phyloP scores from a whole-genome alignment of 177 flowering plant genomes.

The Vitis hybrid region DNA sequence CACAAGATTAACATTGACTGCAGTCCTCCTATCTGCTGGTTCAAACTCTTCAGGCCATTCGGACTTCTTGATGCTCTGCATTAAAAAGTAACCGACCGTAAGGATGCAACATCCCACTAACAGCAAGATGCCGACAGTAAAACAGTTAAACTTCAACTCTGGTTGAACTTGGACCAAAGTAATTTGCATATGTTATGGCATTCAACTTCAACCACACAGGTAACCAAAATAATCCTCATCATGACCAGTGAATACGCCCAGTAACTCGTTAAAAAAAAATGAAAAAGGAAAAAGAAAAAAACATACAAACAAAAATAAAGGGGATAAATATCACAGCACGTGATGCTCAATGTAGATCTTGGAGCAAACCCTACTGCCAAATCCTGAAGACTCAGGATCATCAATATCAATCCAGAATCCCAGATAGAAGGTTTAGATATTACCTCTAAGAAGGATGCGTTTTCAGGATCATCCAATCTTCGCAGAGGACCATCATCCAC shows the following conservation, averaged over 20 bases:
- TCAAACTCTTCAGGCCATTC: constrained; percentile 92
- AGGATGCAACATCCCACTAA: neutral
- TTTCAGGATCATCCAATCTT: constrained; percentile 87
- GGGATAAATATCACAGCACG: too few relatives aligned
- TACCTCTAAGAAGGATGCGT: constrained; percentile 91
- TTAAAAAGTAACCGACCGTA: constrained; percentile 5
- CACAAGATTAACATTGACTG: constrained; percentile 68
- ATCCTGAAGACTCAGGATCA: neutral
- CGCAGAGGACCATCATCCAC: constrained; percentile 88
- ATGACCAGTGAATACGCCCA: too few relatives aligned
- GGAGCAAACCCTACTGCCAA: neutral
- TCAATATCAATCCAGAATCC: neutral
- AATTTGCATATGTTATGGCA: too few relatives aligned
- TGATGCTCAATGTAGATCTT: neutral
- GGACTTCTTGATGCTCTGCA: constrained; percentile 87
- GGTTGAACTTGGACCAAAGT: neutral
- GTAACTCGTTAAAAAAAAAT: too few relatives aligned
- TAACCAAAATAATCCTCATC: too few relatives aligned
- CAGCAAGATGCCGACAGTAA: neutral
- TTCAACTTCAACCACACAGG: too few relatives aligned
- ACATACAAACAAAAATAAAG: too few relatives aligned
- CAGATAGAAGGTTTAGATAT: neutral
- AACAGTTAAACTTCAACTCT: neutral
- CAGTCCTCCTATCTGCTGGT: constrained; percentile 63
- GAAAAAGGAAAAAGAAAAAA: too few relatives aligned